Percentiles rank a stretch among this genome's conserved stretches.
Evolutionary conservation across 2,329 filamentous ascomycete genomes (phyloP).

Genomic region (Trichoderma sp.): DNA sequence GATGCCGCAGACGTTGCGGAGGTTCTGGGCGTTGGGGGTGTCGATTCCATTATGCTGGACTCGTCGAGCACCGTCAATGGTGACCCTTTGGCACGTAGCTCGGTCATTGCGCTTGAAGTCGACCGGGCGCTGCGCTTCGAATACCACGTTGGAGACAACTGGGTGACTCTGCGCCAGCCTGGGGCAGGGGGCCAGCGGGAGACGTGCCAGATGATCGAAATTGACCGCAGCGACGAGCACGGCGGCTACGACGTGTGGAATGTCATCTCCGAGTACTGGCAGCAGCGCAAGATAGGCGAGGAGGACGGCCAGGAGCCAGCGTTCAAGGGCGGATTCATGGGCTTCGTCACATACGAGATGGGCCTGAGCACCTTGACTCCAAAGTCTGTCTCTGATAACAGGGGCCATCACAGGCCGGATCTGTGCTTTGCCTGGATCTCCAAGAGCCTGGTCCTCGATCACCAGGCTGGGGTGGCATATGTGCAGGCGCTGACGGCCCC

Average conservation of each 20-base stretch:
- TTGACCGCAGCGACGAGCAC: constrained; percentile 33
- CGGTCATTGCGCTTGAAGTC: constrained; percentile 71
- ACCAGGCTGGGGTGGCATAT: constrained; percentile 61
- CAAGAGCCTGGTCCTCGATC: constrained; percentile 76
- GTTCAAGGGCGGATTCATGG: constrained; percentile 83
- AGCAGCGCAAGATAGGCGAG: constrained; percentile 35
- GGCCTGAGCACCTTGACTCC: constrained; percentile 55
- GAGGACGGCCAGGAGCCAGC: constrained; percentile 43
- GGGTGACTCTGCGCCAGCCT: constrained; percentile 39
- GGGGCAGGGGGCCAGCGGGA: constrained; percentile 30
- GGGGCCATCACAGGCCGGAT: constrained; percentile 60
- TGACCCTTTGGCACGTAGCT: constrained; percentile 58
- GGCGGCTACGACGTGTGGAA: constrained; percentile 52
- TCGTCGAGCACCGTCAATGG: constrained; percentile 57
- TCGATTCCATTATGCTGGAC: constrained; percentile 60
- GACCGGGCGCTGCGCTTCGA: constrained; percentile 59
- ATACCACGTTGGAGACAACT: constrained; percentile 55
- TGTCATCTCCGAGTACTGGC: constrained; percentile 51
- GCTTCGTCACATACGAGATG: constrained; percentile 83
- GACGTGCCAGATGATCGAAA: constrained; percentile 36
- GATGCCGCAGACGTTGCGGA: constrained; percentile 60
- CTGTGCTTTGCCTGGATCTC: constrained; percentile 76
- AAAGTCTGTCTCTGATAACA: constrained; percentile 34
- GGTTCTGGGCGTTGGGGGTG: constrained; percentile 44
- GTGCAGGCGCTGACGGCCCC: constrained; percentile 55